phyloP scores from a whole-genome alignment of 495 filamentous ascomycete species.

The Tuber aestivum region DNA sequence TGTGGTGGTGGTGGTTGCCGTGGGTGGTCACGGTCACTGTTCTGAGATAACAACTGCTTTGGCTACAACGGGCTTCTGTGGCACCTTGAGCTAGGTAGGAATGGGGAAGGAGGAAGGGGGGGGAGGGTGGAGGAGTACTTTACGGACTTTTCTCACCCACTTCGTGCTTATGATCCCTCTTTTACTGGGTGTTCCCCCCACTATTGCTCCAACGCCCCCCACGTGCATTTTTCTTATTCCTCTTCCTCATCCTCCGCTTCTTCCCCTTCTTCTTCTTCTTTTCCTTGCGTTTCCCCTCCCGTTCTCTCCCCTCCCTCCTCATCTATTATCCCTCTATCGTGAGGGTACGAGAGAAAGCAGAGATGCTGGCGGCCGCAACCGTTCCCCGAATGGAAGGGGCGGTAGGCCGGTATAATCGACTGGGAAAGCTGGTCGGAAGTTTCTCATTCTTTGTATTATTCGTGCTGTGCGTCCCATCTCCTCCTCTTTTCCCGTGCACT shows the following conservation, averaged over 20 bases:
- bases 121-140: no score
- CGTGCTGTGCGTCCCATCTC: not conserved
- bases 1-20: not conserved
- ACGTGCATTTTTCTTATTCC: not conserved
- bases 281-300: not conserved
- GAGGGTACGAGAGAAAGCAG: not conserved
- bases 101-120: no score
- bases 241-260: no score
- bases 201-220: not conserved
- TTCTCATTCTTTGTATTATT: conserved; percentile 2
- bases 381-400: not conserved
- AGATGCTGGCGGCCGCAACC: not conserved
- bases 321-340: not conserved
- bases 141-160: not conserved
- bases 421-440: not conserved
- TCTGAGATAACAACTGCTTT: not conserved
- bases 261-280: not conserved
- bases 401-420: not conserved
- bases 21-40: not conserved
- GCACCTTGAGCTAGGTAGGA: not conserved
- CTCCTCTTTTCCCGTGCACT: not conserved
- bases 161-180: not conserved
- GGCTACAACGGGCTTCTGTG: not conserved
- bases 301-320: not conserved
- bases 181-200: not conserved